Evolutionary conservation across 257 asterid genomes (phyloP), one percentile per base, ranked within the genome.

Genomic region (Solanum pinnatisectum): DNA sequence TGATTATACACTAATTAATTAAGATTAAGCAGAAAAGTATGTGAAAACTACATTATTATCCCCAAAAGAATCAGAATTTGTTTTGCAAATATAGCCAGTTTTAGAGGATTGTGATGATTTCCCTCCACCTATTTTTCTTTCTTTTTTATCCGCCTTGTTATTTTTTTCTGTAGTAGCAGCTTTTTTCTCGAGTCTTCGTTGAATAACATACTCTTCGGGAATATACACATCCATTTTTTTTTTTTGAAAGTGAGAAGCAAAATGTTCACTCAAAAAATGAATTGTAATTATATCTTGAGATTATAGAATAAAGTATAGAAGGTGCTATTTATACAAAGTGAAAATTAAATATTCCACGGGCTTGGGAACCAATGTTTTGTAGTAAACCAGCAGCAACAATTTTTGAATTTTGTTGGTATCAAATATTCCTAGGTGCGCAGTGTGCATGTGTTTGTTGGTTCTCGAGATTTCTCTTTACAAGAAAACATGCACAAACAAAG

Each of bases 151-250:
- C 0, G 20, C 30, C 59, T 12, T 30, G 33, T 10, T 73, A 32
- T 70, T 16, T 85, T 77, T 72, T 63, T 36, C 40, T 25, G 9
- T 42, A 7, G 52, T 1, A 11, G 83, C 2, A 76, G 63, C 20
- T 59, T 84, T 87, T 86, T 90, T 93, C 91, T 93, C 93, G 0
- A 63, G 39, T 84, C 94, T 88, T 86, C 94, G 87, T 89, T 90
- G 90, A 7, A 23, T 60, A 59, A 90, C 71, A 10, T 91, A 91
- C 89, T 93, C 95, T 70, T 93, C 93, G 6, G 92, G 36, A 86
- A 93, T 93, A 88, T 89, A 93, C 2, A 93, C 93, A 76, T 93
- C 94, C 93, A 92, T 92, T 10, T 0, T 33, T 0, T 18, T 36
- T 9, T 32, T 37, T 46, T 5, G 30, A 4, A 39, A 6, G 6